phyloP scores from a whole-genome alignment of 495 filamentous ascomycete genomes.

The Tuber umbilicatum region DNA sequence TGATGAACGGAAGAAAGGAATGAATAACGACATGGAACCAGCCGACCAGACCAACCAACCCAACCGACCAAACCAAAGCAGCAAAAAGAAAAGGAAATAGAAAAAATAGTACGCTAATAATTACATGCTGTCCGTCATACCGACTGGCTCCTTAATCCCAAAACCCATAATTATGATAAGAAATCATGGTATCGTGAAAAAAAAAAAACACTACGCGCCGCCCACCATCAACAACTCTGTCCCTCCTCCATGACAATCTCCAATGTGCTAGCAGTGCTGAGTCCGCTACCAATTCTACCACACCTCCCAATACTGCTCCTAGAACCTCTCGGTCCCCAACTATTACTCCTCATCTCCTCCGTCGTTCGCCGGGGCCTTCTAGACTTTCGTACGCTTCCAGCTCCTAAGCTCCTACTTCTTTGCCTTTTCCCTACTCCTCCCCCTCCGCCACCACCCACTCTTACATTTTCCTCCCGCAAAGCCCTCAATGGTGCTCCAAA shows the following conservation, averaged over 20 bases:
- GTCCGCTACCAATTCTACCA: neutral
- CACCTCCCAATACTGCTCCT: neutral
- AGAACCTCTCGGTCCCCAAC: neutral
- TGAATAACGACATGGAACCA: neutral
- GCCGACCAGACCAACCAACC: neutral
- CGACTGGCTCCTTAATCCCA: neutral
- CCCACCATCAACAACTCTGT: neutral
- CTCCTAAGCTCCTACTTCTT: neutral
- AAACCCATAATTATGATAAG: neutral
- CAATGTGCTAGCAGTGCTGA: neutral
- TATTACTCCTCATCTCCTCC: constrained; percentile 3
- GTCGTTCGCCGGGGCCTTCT: neutral
- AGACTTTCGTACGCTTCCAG: neutral
- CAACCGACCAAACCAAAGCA: neutral
- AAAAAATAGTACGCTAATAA: neutral
- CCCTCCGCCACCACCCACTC: neutral
- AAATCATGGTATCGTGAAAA: constrained; percentile 4
- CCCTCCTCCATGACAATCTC: constrained; percentile 5
- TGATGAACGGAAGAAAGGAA: neutral
- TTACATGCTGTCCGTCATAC: neutral
- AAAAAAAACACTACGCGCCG: neutral
- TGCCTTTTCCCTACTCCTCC: neutral
- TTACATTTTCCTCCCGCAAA: neutral
- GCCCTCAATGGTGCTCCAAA: neutral
- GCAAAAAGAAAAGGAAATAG: neutral